A percentile compares a stretch with the other conserved stretches of the same genome.
Conservation (phyloP, 495 filamentous ascomycete genomes). For the Aspergillus saccharolyticus region DNA sequence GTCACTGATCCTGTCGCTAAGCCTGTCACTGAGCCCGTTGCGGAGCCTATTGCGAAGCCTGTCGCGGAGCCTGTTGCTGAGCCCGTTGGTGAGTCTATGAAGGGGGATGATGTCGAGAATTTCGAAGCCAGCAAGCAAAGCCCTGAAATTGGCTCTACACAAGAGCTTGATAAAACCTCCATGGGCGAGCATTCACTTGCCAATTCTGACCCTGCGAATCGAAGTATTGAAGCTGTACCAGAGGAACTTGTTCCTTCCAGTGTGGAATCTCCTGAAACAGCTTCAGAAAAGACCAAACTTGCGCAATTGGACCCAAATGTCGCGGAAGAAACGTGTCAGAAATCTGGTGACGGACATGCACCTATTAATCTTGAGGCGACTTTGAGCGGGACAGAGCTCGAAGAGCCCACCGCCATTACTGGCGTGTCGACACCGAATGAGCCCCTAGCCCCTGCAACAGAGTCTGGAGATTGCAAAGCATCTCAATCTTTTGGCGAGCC, state of each 20-base stretch:
- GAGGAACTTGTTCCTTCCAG: background rate
- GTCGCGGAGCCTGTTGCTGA: background rate
- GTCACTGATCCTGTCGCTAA: too few species aligned
- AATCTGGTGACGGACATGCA: background rate
- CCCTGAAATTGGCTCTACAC: background rate
- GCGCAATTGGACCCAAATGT: background rate
- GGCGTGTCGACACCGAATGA: background rate
- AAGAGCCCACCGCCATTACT: background rate
- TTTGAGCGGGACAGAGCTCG: background rate
- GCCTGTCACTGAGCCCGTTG: slow-evolving; percentile 3
- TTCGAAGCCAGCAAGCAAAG: background rate
- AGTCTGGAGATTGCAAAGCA: background rate
- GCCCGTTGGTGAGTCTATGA: background rate
- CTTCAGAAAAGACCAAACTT: background rate
- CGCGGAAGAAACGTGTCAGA: background rate
- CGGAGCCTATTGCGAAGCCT: background rate
- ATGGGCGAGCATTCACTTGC: background rate
- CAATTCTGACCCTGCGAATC: background rate
- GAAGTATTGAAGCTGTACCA: background rate
- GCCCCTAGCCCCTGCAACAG: background rate
- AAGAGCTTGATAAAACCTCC: background rate
- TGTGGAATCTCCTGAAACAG: background rate
- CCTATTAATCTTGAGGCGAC: background rate
- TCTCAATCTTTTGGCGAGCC: background rate
- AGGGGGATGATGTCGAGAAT: background rate